Base-by-base conservation (phyloP, 805 yeast genomes). In the Wickerhamiella spandovensis region DNA sequence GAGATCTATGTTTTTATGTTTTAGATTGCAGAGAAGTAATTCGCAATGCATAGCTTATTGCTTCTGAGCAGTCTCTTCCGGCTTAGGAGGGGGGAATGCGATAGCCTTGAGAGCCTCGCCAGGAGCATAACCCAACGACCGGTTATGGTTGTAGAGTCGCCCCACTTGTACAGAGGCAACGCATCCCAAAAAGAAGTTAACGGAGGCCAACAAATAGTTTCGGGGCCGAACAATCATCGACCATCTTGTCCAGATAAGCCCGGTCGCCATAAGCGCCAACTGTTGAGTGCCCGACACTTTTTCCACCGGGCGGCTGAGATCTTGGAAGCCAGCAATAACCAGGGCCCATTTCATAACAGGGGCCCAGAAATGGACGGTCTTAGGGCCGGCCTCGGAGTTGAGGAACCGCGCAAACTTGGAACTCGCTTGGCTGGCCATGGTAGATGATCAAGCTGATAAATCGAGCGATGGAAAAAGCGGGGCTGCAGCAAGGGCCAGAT, bases 221-320 rank as follows among this genome's bases (percentile, higher is more conserved):
- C 83, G 82, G 42, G 98, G 98, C 56, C 72, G 79, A 63, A 90
- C 90, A 56, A 89, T 92, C 68, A 89, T 77, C 15, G 96, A 88
- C 97, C 97, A 90, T 67, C 98, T 79, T 35, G 98, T 90, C 98
- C 98, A 90, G 60, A 90, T 87, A 49, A 79, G 78, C 50, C 97
- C 98, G 1, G 98, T 90, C 45, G 89, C 88, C 59, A 84, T 75
- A 51, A 90, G 73, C 1, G 97, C 95, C 43, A 78, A 64, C 70
- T 84, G 89, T 68, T 85, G 95, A 22, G 95, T 81, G 51, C 97
- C 96, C 37, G 92, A 81, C 47, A 90, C 74, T 61, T 82, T 81
- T 62, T 90, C 96, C 39, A 87, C 95, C 1, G 98, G 97, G 70
- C 97, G 81, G 55, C 77, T 74, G 55, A 83, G 71, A 67, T 90